These are phyloP conservation scores for Ormosia emarginata DNA, from an alignment of 306 rosid species.

Conservation along the genomic window DNA sequence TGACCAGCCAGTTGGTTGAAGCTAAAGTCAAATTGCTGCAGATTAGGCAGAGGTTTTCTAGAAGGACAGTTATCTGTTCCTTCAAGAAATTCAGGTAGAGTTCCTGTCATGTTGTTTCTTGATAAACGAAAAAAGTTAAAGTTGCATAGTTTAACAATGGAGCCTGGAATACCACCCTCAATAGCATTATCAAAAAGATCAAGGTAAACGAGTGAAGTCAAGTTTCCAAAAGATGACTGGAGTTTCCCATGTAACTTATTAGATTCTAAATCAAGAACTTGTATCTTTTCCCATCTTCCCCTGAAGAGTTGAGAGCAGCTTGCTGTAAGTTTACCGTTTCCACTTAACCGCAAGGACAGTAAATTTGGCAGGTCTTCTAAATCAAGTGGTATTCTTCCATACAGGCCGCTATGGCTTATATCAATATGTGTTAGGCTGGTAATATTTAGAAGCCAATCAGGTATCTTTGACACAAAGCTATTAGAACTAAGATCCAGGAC, in stretches of 20 bases:
- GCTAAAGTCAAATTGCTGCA: not conserved
- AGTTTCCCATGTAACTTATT: conserved; percentile 34
- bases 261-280: conserved; percentile 1
- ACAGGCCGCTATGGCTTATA: not conserved
- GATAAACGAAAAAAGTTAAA: not conserved
- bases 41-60: conserved; percentile 18
- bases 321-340: conserved; percentile 24
- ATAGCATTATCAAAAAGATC: conserved; percentile 1
- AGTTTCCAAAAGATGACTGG: conserved; percentile 42
- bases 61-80: conserved; percentile 12
- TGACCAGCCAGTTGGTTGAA: conserved; percentile 29
- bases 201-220: conserved; percentile 31
- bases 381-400: conserved; percentile 52
- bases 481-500: conserved; percentile 27
- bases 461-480: conserved; percentile 30
- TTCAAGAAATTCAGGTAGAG: conserved; percentile 37
- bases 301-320: conserved; percentile 36
- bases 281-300: conserved; percentile 32
- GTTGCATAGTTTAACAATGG: conserved; percentile 32
- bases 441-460: conserved; percentile 39
- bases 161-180: conserved; percentile 38
- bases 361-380: conserved; percentile 31
- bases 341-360: not conserved
- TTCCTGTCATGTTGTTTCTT: conserved; percentile 28
- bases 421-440: conserved; percentile 29